phyloP scores from a whole-genome alignment of 306 rosid species.

The Prosopis cineraria region DNA sequence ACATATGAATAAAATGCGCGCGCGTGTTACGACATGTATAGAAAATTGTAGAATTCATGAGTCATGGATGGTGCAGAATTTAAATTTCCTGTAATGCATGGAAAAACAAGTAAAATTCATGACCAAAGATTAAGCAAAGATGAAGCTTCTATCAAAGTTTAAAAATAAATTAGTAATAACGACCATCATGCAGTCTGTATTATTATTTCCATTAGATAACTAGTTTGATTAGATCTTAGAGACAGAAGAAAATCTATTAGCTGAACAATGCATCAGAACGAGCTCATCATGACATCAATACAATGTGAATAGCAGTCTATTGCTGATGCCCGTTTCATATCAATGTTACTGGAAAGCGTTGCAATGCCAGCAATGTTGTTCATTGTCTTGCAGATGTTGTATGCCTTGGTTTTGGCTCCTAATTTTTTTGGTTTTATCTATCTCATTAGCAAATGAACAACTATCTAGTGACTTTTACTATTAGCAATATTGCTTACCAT shows the following conservation, averaged over 20 bases:
- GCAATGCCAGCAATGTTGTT: slow-evolving; percentile 1
- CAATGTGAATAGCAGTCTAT: background rate
- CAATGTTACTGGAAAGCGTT: background rate
- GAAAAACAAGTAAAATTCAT: background rate
- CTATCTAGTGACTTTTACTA: slow-evolving; percentile 17
- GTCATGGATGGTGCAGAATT: background rate
- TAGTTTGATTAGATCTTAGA: slow-evolving; percentile 22
- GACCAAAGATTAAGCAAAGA: slow-evolving; percentile 10
- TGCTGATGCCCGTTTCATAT: background rate
- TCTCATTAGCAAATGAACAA: slow-evolving; percentile 22
- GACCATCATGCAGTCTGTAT: background rate
- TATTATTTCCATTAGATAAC: background rate
- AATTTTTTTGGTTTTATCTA: slow-evolving; percentile 22
- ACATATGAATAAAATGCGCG: too few species aligned
- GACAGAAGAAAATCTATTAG: slow-evolving; percentile 1
- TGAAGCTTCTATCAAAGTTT: background rate
- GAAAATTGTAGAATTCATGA: background rate
- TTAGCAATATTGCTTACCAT: slow-evolving; percentile 29
- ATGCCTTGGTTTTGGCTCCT: slow-evolving; percentile 11
- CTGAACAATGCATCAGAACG: slow-evolving; percentile 25
- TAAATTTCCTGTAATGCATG: background rate
- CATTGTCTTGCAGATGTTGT: slow-evolving; percentile 20
- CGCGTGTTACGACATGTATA: too few species aligned
- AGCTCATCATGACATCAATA: background rate
- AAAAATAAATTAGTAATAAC: slow-evolving; percentile 2